Evolutionary conservation across 2,329 filamentous ascomycete genomes (phyloP), one percentile per base, ranked within the genome.

Genomic region (Penicillium crustosum): DNA sequence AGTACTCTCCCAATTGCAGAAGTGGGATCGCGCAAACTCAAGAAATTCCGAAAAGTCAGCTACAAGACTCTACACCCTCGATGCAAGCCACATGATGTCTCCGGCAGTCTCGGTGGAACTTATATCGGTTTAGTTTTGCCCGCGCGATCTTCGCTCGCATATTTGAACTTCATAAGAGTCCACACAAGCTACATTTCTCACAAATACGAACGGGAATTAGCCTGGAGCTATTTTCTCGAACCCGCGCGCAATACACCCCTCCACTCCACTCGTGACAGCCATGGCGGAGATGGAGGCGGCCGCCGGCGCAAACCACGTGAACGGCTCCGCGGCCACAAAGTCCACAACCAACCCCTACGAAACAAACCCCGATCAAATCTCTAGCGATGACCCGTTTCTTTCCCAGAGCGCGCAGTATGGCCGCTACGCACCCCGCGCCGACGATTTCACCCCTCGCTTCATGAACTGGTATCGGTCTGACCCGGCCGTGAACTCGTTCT

Each of bases 401-500:
- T 61, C 63, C 38, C 68, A 66, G 52, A 73, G 69, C 48, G 59
- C 66, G 49, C 66, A 71, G 6, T 75, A 73, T 61, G 72, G 74
- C 23, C 73, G 73, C 19, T 76, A 75, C 58, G 55, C 61, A 21
- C 70, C 73, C 12, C 66, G 63, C 21, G 57, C 65, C 29, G 67
- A 69, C 51, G 75, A 77, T 57, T 77, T 77, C 60, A 67, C 63
- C 29, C 73, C 74, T 41, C 68, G 63, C 42, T 66, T 72, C 50
- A 66, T 66, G 48, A 63, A 68, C 45, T 76, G 74, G 70, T 67
- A 70, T 49, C 66, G 68, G 25, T 63, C 68, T 17, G 68, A 73
- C 47, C 65, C 69, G 4, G 66, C 70, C 21, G 63, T 63, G 17
- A 67, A 64, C 41, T 43, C 65, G 19, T 77, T 75, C 56, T 77